Percentiles rank a stretch among this genome's conserved stretches.
Evolutionary conservation across 129 eudicot genomes (phyloP).

Genomic region (Artemisia argyi): DNA sequence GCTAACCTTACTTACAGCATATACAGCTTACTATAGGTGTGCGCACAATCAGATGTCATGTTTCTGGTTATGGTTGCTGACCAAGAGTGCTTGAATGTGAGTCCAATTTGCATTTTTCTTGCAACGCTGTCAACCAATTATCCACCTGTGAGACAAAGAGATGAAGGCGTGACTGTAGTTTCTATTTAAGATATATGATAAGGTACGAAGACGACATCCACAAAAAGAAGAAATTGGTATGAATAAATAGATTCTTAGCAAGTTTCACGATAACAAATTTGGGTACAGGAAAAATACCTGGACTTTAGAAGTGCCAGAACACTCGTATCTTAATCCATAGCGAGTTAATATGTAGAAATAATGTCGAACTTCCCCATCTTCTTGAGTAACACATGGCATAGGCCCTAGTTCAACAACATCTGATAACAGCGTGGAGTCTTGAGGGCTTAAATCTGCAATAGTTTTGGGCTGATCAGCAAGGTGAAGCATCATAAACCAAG

Average conservation of each 20-base stretch:
- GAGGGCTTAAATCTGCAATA: constrained; percentile 89
- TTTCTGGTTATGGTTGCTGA: constrained; percentile 15
- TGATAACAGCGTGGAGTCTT: constrained; percentile 76
- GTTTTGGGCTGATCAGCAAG: constrained; percentile 13
- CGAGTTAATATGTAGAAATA: constrained; percentile 75
- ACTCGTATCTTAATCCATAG: constrained; percentile 81
- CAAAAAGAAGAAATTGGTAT: background rate
- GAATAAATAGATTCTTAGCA: background rate
- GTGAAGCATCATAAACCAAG: constrained; percentile 16
- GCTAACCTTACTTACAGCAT: constrained; percentile 13
- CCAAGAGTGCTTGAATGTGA: constrained; percentile 20
- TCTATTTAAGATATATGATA: background rate
- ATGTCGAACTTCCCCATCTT: constrained; percentile 66
- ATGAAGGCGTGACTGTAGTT: background rate
- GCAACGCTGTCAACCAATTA: constrained; percentile 75
- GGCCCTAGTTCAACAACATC: constrained; percentile 83
- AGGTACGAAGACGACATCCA: background rate
- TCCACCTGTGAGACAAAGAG: constrained; percentile 50
- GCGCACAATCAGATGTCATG: constrained; percentile 3
- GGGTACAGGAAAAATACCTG: constrained; percentile 48
- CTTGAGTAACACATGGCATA: constrained; percentile 58
- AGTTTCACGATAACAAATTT: background rate
- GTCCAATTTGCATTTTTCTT: constrained; percentile 52
- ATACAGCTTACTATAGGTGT: constrained; percentile 14
- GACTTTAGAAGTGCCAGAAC: constrained; percentile 70